Evolutionary conservation across 306 rosid species (phyloP).

Genomic region (Fragaria nilgerrensis): DNA sequence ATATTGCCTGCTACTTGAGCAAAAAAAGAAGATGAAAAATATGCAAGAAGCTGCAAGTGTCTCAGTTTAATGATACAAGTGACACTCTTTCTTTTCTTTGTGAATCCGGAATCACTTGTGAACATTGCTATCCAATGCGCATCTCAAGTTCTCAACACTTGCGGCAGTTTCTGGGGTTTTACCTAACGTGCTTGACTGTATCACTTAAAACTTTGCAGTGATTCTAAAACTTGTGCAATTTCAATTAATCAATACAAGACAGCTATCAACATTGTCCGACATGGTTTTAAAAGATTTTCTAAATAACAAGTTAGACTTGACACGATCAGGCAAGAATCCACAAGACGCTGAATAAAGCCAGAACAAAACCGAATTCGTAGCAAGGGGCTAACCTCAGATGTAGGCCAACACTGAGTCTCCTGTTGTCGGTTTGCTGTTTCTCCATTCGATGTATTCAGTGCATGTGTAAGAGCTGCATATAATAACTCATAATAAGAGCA

Average conservation of each 20-base stretch:
- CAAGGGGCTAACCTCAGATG: conserved; percentile 59
- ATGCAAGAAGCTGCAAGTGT: background rate
- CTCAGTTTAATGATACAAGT: background rate
- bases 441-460: conserved; percentile 46
- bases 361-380: background rate
- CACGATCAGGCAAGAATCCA: background rate
- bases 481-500: conserved; percentile 14
- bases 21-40: background rate
- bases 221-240: background rate
- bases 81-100: background rate
- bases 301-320: background rate
- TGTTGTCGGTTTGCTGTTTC: conserved; percentile 43
- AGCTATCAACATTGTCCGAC: background rate
- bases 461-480: conserved; percentile 50
- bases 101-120: background rate
- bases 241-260: background rate
- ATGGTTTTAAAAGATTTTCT: background rate
- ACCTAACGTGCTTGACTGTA: background rate
- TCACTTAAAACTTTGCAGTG: background rate
- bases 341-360: background rate
- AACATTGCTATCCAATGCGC: background rate
- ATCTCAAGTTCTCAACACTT: background rate
- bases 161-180: background rate
- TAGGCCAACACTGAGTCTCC: conserved; percentile 45
- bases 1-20: background rate